phyloP scores from a whole-genome alignment of 805 yeast species.

The Myxozyma neglecta region DNA sequence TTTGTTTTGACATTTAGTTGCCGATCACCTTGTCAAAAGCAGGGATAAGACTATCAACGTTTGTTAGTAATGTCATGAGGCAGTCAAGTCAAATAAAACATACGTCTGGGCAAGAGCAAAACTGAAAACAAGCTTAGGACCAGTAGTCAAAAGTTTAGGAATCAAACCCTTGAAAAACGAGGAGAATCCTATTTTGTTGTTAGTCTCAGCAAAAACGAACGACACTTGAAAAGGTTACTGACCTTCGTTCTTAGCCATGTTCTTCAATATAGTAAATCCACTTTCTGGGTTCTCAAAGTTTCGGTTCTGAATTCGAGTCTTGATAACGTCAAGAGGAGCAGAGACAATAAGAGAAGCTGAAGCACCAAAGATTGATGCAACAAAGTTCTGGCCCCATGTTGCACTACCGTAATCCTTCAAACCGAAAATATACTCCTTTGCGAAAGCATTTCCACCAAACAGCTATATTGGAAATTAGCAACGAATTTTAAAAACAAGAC shows the following conservation, averaged over 20 bases:
- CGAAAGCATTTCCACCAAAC: conserved; percentile 98
- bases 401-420: conserved; percentile 85
- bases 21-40: conserved; percentile 67
- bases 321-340: conserved; percentile 97
- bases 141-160: conserved; percentile 94
- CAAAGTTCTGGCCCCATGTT: conserved; percentile 91
- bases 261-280: conserved; percentile 88
- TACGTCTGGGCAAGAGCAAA: conserved; percentile 91
- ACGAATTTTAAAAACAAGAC: background rate
- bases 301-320: conserved; percentile 96
- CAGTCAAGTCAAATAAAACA: background rate
- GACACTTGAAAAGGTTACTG: background rate
- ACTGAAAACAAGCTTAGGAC: conserved; percentile 97
- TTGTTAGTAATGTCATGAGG: background rate
- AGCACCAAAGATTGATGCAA: conserved; percentile 94
- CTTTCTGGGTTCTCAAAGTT: conserved; percentile 94
- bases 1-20: background rate
- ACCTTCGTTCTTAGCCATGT: conserved; percentile 82
- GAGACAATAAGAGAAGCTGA: conserved; percentile 93
- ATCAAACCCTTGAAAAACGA: conserved; percentile 96
- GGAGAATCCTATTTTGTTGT: conserved; percentile 54
- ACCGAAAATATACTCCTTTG: conserved; percentile 91
- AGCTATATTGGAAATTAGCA: conserved; percentile 46
- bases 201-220: background rate
- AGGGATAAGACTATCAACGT: conserved; percentile 62